Percentiles rank a stretch among this genome's conserved stretches.
Conservation (phyloP, 805 yeast genomes). For the Barnettozyma siamensis region DNA sequence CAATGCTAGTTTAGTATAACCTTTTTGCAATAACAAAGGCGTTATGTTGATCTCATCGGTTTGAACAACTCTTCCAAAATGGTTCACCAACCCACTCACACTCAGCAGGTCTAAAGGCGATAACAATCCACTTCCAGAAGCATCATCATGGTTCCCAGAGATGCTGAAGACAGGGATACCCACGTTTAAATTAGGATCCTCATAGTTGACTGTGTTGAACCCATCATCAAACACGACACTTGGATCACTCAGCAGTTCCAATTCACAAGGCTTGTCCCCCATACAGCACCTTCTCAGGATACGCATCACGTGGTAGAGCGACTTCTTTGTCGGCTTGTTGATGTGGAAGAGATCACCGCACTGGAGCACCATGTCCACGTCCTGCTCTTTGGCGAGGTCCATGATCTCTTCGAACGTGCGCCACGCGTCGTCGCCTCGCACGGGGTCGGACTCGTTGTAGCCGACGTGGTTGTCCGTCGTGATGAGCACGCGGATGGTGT, state of each 20-base stretch:
- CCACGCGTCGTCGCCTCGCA: slow-evolving; percentile 88
- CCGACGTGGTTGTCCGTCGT: slow-evolving; percentile 98
- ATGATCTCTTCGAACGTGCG: slow-evolving; percentile 80
- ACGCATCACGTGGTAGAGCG: slow-evolving; percentile 76
- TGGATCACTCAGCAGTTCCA: slow-evolving; percentile 80
- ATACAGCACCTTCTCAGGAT: slow-evolving; percentile 65
- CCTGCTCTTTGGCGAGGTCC: slow-evolving; percentile 57
- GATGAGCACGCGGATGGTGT: slow-evolving; percentile 70
- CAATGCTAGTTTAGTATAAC: slow-evolving; percentile 72
- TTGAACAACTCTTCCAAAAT: slow-evolving; percentile 77
- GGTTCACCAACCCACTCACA: slow-evolving; percentile 79
- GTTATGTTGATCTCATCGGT: slow-evolving; percentile 67
- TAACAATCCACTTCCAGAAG: slow-evolving; percentile 77
- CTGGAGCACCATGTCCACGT: slow-evolving; percentile 86
- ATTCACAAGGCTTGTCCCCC: slow-evolving; percentile 83
- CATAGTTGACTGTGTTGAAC: slow-evolving; percentile 72
- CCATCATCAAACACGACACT: slow-evolving; percentile 55
- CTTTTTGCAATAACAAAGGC: slow-evolving; percentile 81
- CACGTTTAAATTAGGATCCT: slow-evolving; percentile 85
- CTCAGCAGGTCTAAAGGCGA: slow-evolving; percentile 83
- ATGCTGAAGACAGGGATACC: slow-evolving; percentile 89
- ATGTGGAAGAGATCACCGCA: slow-evolving; percentile 92
- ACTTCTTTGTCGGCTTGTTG: slow-evolving; percentile 82
- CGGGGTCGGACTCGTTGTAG: slow-evolving; percentile 81
- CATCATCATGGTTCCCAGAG: slow-evolving; percentile 95